Base-by-base conservation (phyloP, 2,329 filamentous ascomycete species). In the Talaromyces sp. region DNA sequence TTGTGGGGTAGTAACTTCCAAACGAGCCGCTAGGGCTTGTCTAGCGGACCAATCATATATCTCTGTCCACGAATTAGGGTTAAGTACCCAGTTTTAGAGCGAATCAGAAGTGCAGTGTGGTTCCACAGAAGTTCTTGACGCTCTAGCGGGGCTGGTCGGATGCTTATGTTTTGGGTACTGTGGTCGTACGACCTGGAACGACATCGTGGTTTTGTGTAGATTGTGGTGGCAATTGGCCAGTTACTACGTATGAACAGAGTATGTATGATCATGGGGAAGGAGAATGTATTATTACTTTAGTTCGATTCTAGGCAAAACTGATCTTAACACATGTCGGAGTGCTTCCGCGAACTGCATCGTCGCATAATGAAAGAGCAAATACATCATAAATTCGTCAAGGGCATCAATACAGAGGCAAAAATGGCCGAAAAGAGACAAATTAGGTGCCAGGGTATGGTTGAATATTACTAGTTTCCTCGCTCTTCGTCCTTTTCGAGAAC, bases 361-460 rank as follows among this genome's bases (percentile, higher is more conserved):
- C 11, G 27, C 35, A 45, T 45, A 15, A 19, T 27, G 4, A 25
- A 22, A 22, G 27, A 17, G 35, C 6, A 59, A 45, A 59, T 59
- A 59, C 39, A 45, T 59, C 22, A 45, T 43, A 31, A 43, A 45
- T 59, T 52, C 39, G 39, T 43, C 56, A 45, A n/a, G 56, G 19
- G 13, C 22, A 50, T 45, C n/a, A 15, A 37, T 15, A 33, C 47
- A 27, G 25, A 8, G 7, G 22, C 31, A 39, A 45, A 19, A 11
- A 33, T 35, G 19, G 19, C 37, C 19, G 47, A 4, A 19, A 7
- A 5, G 1, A 22, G 22, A 27, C 19, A 49, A 27, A 58, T 73
- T 64, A 78, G 57, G 76, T 78, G 6, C 76, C 76, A 7, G 76
- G 76, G 64, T 78, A 78, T 43, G 76, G 76, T 31, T 71, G 67